Evolutionary conservation across 1,284 basidiomycete genomes (phyloP), one percentile per base, ranked within the genome.

Genomic region (Fomitopsis schrenkii): DNA sequence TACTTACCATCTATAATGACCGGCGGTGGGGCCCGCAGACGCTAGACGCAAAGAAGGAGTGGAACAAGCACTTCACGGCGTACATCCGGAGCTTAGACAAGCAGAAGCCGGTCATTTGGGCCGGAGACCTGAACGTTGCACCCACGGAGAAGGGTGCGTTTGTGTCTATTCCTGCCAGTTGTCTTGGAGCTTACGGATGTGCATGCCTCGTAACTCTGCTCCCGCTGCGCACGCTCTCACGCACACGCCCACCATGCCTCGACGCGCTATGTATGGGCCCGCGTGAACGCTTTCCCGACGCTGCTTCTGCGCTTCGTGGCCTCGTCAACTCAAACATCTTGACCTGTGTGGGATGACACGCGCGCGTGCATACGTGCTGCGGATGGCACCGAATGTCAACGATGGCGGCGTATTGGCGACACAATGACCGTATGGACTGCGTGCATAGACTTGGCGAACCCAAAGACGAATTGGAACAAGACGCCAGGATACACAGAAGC

Each of bases 91-190:
- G 84, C 22, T 77, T 94, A 12, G 91, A 94, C 73, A 80, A 78
- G 62, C 83, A 82, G 68, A 95, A 95, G 68, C 88, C 93, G 3
- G 88, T 95, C 10, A 89, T 96, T 61, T 96, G 94, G 94, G 80
- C 83, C n/a, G 94, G 94, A 30, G 94, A 96, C 73, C 70, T 95
- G 64, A 96, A 96, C 67, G 92, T 94, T 36, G 92, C 94, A 1
- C 90, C 90, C 3, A 90, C 90, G 1, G 86, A 80, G 59, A 78
- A 83, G 59, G 90, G 90, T 88, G 60, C 50, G 75, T 61, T 50
- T 28, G 28, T 60, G 41, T 54, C 41, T 58, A 45, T 45, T 58
- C 33, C 44, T 46, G 33, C 41, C n/a, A n/a, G 10, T 17, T 33
- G 26, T 45, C 55, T 9, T 57, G 19, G 44, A 36, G 45, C 56